Evolutionary conservation across 306 rosid genomes (phyloP), one percentile per base, ranked within the genome.

Genomic region (Medicago ruthenica): DNA sequence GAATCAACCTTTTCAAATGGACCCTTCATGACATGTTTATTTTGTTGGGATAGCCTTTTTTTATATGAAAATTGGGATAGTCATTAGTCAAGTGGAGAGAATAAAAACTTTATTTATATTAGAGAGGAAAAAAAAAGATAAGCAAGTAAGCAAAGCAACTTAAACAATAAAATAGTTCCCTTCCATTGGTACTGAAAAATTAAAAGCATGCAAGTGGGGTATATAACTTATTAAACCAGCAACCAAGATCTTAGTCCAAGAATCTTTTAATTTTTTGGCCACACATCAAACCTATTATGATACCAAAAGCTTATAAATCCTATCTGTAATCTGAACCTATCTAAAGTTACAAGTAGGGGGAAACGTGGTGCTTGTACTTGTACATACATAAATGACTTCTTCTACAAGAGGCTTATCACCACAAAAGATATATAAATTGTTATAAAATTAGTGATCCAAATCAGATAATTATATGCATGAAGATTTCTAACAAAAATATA

Each of bases 201-300:
- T 16, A 20, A 57, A 57, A 57, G 55, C 47, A 50, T 76, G 70
- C 81, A 76, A 81, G 84, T 76, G 77, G 76, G 37, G 17, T 60
- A 51, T 41, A 79, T 72, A 66, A 79, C 60, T 79, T 63, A n/a
- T 22, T 39, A 79, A 50, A 57, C 48, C 67, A 79, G 7, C 58
- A 61, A 67, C 44, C 50, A 20, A 7, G 27, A 78, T 60, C 31
- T 31, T 18, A 59, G 7, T 15, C 21, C 41, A 16, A 55, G 9
- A 31, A 27, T 42, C 48, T 60, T 22, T 21, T 13, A 70, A 59
- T 45, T 70, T 51, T 13, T 18, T 59, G 44, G 64, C 40, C 71
- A 69, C 62, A 17, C 47, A 37, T 64, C 22, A 75, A 62, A 37
- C 73, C 55, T 36, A 37, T 3, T 8, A n/a, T 6, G 39, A 63